Conservation (phyloP, 305 asterid genomes). For the Solanum chacoense region DNA sequence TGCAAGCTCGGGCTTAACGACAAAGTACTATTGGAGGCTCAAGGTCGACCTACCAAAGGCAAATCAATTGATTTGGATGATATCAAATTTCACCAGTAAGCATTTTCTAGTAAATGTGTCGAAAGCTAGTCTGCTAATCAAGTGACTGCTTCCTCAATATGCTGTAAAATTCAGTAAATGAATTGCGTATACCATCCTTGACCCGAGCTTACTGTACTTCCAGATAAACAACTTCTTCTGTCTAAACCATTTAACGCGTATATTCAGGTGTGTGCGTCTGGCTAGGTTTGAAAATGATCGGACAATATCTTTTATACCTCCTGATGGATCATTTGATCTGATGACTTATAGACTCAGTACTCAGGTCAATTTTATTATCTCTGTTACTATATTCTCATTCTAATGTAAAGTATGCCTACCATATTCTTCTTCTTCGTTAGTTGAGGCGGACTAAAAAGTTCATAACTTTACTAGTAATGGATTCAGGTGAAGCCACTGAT, state of each 20-base stretch:
- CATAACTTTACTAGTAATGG: conserved; percentile 1
- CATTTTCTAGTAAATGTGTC: background rate
- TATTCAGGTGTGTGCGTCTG: conserved; percentile 84
- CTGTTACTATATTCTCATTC: background rate
- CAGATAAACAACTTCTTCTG: background rate
- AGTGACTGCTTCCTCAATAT: background rate
- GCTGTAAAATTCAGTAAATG: background rate
- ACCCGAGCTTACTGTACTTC: background rate
- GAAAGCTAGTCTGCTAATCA: background rate
- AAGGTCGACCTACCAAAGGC: conserved; percentile 88
- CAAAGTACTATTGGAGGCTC: conserved; percentile 87
- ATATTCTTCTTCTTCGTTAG: background rate
- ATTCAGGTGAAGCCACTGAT: conserved; percentile 92
- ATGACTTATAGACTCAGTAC: conserved; percentile 98
- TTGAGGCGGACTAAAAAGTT: background rate
- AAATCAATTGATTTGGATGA: conserved; percentile 95
- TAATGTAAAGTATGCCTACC: background rate
- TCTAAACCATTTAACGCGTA: background rate
- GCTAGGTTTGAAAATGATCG: conserved; percentile 91
- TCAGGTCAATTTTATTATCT: conserved; percentile 43
- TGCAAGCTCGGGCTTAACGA: conserved; percentile 98
- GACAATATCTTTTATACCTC: conserved; percentile 93
- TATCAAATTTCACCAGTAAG: conserved; percentile 97
- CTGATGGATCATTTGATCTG: conserved; percentile 97
- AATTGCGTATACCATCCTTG: background rate